Evolutionary conservation across 2,329 filamentous ascomycete species (phyloP).

Genomic region (Albophoma yamanashiensis): DNA sequence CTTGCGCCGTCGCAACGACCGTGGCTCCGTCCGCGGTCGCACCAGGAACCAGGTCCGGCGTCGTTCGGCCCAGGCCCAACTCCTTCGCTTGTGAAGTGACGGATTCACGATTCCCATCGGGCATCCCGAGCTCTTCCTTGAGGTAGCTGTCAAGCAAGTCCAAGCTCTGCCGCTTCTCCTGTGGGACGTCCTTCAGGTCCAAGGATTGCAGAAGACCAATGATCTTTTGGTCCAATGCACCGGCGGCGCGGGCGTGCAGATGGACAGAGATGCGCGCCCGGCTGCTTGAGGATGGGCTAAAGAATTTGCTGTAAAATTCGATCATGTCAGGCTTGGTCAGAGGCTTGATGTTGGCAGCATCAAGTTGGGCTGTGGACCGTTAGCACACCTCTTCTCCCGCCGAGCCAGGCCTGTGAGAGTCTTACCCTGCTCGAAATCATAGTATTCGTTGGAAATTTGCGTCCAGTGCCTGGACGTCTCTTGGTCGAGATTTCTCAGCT

Average conservation of each 20-base stretch:
- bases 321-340: constrained; percentile 73
- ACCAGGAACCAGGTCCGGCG: constrained; percentile 19
- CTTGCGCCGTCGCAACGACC: constrained; percentile 26
- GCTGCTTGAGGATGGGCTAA: constrained; percentile 60
- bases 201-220: constrained; percentile 26
- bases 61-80: constrained; percentile 26
- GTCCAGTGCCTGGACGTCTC: constrained; percentile 77
- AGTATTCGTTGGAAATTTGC: constrained; percentile 76
- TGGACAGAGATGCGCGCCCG: constrained; percentile 82
- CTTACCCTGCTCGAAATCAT: constrained; percentile 80
- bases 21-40: constrained; percentile 31
- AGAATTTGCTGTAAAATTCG: constrained; percentile 65
- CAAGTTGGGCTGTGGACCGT: constrained; percentile 48
- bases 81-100: constrained; percentile 35
- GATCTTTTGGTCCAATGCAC: constrained; percentile 34
- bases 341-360: constrained; percentile 62
- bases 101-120: constrained; percentile 37
- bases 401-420: constrained; percentile 5
- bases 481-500: constrained; percentile 81
- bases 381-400: neutral
- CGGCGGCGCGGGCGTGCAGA: constrained; percentile 59
- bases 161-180: constrained; percentile 37
- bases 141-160: constrained; percentile 41
- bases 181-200: constrained; percentile 20
- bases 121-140: constrained; percentile 32